Evolutionary conservation across 371 early-diverging fungal genomes (phyloP), one percentile per base, ranked within the genome.

Genomic region (Mortierella sp.): DNA sequence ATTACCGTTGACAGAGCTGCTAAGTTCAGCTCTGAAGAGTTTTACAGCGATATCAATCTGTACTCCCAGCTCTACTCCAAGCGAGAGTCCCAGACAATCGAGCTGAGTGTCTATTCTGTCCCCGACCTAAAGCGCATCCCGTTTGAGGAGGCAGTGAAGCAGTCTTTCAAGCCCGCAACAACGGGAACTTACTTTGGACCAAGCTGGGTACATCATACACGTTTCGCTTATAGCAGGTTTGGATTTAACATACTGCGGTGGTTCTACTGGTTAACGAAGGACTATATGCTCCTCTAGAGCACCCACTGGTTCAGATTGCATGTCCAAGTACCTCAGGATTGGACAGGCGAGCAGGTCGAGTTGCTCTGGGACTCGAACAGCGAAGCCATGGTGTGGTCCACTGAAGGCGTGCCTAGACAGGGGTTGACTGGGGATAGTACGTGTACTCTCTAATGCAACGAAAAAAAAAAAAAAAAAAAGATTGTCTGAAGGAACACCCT

Each of bases 341-440:
- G 89, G 81, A 81, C 78, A 5, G 90, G 89, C 30, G 80, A 93
- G 44, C 84, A 81, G 24, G 94, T 95, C 4, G 80, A 88, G 17
- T 81, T 97, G 27, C 78, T 87, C 47, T 97, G 95, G 86, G 93
- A 99, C 72, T 86, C 95, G 51, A 83, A 82, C 28, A 91, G 89
- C 67, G 98, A 99, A 80, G 97, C 88, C 11, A 80, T 97, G 85
- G 80, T 99, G 4, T 99, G 95, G 94, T 86, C 91, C 6, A 80
- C 69, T 2, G 87, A 92, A 11, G 98, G 99, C 1, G 72, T 84
- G 50, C 93, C 95, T 4, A 80, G 96, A 37, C 95, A 94, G 75
- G 97, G 97, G 6, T 78, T 99, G 31, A 96, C 97, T 0, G 96
- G 96, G 19, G 95, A 88, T 71, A 80, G 87, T 85, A 28, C 28